A percentile compares a stretch with the other conserved stretches of the same genome.
Evolutionary conservation across 192 early-diverging fungal species (phyloP).

Genomic region (Coemansia sp.): DNA sequence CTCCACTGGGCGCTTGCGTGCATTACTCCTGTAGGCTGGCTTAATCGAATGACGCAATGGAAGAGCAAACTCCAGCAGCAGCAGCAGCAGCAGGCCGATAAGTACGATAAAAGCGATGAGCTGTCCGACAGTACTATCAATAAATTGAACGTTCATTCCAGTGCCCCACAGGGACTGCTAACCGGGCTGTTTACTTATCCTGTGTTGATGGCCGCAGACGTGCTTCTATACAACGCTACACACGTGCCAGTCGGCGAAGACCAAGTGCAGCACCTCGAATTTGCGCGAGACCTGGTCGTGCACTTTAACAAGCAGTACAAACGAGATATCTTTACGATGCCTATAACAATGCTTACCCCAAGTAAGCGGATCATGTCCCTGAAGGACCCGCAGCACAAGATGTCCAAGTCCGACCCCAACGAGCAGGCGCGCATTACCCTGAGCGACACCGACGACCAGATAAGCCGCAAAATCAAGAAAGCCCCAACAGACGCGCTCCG

Average conservation of each 20-base stretch:
- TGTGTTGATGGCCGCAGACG: conserved; percentile 89
- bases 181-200: conserved; percentile 90
- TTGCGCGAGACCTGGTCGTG: conserved; percentile 76
- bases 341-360: conserved; percentile 61
- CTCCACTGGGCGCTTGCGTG: conserved; percentile 87
- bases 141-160: conserved; percentile 19
- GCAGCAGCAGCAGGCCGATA: conserved; percentile 4
- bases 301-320: conserved; percentile 78
- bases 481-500: conserved; percentile 70
- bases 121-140: not conserved
- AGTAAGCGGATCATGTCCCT: conserved; percentile 88
- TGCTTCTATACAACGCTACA: conserved; percentile 82
- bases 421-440: conserved; percentile 77
- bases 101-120: conserved; percentile 16
- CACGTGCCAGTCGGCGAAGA: conserved; percentile 93
- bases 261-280: conserved; percentile 89
- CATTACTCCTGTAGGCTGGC: conserved; percentile 84
- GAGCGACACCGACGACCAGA: conserved; percentile 67
- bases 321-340: conserved; percentile 66
- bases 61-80: conserved; percentile 61
- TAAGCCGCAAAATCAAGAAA: conserved; percentile 68
- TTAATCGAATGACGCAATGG: conserved; percentile 97
- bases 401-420: conserved; percentile 85
- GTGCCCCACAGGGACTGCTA: conserved; percentile 29
- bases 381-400: conserved; percentile 73